Percentiles rank a stretch among this genome's conserved stretches.
Evolutionary conservation across 345 rosid species (phyloP).

Genomic region (Fremontodendron californicum): DNA sequence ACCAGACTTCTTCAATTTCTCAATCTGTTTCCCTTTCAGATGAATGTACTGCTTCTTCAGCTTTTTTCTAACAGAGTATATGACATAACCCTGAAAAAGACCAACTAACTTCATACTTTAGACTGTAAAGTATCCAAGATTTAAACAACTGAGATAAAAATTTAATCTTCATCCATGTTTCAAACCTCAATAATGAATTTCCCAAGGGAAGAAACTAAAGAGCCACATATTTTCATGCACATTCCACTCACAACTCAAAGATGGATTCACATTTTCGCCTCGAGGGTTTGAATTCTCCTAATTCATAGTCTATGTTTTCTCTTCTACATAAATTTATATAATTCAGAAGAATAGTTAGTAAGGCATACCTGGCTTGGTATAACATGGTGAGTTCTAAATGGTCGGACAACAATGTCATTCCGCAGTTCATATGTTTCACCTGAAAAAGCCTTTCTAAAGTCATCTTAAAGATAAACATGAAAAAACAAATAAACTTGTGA

Average conservation of each 20-base stretch:
- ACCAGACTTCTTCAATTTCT: constrained; percentile 88
- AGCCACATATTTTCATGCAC: not conserved
- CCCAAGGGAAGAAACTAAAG: not conserved
- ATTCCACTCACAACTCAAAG: not conserved
- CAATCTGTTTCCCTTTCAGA: constrained; percentile 89
- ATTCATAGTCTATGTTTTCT: not conserved
- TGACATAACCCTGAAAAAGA: constrained; percentile 74
- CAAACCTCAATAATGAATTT: not conserved
- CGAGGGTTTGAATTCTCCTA: not conserved
- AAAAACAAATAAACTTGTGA: not conserved
- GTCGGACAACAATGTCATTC: constrained; percentile 77
- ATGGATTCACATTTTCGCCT: not conserved
- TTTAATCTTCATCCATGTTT: not conserved
- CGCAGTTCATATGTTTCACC: constrained; percentile 92
- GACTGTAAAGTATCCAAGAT: not conserved
- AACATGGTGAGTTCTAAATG: constrained; percentile 83
- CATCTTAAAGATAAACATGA: not conserved
- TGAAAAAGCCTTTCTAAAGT: constrained; percentile 29
- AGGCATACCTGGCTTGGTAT: constrained; percentile 80
- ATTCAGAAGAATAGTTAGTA: not conserved
- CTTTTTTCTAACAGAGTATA: constrained; percentile 81
- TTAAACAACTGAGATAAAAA: not conserved
- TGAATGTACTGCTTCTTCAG: constrained; percentile 84
- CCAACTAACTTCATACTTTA: constrained; percentile 12
- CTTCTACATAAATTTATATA: not conserved